A percentile compares a stretch with the other conserved stretches of the same genome.
These are phyloP conservation scores for Wickerhamomyces silvicola DNA, from an alignment of 805 yeast species.

Conservation along the genomic window DNA sequence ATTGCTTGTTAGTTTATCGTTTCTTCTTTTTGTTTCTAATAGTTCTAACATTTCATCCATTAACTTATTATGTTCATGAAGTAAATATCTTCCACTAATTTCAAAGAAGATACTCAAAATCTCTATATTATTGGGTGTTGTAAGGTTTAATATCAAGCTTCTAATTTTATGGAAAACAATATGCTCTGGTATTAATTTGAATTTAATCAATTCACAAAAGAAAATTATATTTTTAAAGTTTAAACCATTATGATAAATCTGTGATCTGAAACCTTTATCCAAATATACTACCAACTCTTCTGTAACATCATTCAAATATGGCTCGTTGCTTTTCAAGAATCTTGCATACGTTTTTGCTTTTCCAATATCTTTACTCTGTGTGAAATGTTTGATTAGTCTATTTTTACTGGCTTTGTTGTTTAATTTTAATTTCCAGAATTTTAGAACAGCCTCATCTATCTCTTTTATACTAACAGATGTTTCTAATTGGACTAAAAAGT, in stretches of 20 bases:
- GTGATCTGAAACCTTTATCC: constrained; percentile 56
- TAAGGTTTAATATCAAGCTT: constrained; percentile 44
- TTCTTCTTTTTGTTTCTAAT: constrained; percentile 43
- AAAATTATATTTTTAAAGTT: constrained; percentile 54
- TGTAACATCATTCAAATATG: constrained; percentile 41
- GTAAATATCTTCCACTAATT: constrained; percentile 59
- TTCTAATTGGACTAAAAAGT: constrained; percentile 38
- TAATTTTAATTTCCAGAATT: constrained; percentile 43
- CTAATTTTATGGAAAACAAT: constrained; percentile 69
- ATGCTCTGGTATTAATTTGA: constrained; percentile 65
- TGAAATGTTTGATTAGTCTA: constrained; percentile 50
- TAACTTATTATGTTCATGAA: constrained; percentile 48
- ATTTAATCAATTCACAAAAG: constrained; percentile 71
- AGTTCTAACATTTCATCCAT: constrained; percentile 61
- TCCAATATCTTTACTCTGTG: constrained; percentile 39
- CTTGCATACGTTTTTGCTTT: constrained; percentile 51
- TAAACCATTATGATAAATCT: constrained; percentile 45
- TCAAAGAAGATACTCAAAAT: constrained; percentile 67
- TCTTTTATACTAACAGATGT: constrained; percentile 38
- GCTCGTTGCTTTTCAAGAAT: constrained; percentile 57
- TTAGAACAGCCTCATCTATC: constrained; percentile 40
- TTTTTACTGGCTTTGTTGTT: constrained; percentile 70
- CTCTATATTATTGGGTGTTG: constrained; percentile 57
- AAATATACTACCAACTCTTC: constrained; percentile 46
- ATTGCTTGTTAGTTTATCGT: constrained; percentile 42